Base-by-base conservation (phyloP, 768 basidiomycete species). In the Podaxis sp. region DNA sequence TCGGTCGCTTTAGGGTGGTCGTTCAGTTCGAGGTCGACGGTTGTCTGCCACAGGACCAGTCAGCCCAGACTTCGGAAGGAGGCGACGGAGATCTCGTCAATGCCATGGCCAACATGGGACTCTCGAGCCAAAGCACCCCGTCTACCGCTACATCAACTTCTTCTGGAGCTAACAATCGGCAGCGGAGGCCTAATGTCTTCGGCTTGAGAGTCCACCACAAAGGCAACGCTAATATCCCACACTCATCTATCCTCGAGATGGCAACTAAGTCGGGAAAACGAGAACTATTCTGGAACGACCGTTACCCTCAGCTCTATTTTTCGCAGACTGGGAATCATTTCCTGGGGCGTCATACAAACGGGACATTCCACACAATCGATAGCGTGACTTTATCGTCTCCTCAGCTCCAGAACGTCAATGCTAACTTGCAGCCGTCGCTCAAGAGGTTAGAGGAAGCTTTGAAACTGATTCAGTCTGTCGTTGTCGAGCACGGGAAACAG, bases 241-340 rank as follows among this genome's bases (percentile, higher is more conserved):
- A 81, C 38, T 74, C 79, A 0, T 68, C 78, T 5, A 72, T 82
- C 59, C 66, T 84, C 40, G 83, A 85, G 67, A 68, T 84, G 24
- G 77, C 78, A n/a, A 84, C 84, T 2, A 77, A 78, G 37, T 77
- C 80, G 3, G 67, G 70, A 28, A 46, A 68, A 56, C 12, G 74
- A 69, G 41, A 66, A 68, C 33, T 33, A 10, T 8, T 2, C 8
- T 52, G 61, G 37, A 75, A 75, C 61, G 77, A 88, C 67, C 73
- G 77, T 1, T 90, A 85, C 70, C 84, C 86, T 0, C 89, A 91
- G 70, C 73, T 91, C 17, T 87, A 82, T 69, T 80, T 92, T 60
- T 89, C 90, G 4, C 86, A 87, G 68, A 90, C 87, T 0, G 74
- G 81, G 1, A 80, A 84, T 66, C 78, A 86, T 60, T 86, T 83